Base-by-base conservation (phyloP, 257 asterid species). In the Euphrasia confusa region DNA sequence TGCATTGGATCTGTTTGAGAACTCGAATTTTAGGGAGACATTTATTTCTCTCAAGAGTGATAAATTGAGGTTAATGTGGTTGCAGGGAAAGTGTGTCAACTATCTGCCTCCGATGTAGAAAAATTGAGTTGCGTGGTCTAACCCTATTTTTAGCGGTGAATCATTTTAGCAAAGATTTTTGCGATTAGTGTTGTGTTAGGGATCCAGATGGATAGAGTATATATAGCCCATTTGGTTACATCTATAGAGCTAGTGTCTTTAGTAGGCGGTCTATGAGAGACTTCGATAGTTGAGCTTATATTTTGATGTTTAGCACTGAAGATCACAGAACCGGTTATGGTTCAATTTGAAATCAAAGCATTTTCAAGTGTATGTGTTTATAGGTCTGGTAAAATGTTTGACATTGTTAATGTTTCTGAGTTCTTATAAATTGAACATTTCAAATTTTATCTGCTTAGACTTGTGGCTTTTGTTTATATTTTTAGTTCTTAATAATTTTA, bases 1-100 rank as follows among this genome's bases (percentile, higher is more conserved):
- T 33, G 92, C 94, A 18, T 58, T 88, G 81, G 95, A 91, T 72
- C 78, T 91, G 54, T 88, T 91, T 9, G 90, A 83, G 78, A 83
- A 82, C 67, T 87, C 87, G 40, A 72, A 54, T 68, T 69, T 75
- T 30, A 75, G 98, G 74, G 95, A 88, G 85, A 81, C 54, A 63
- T 91, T 91, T 61, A 74, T 88, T 10, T 88, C 87, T 49, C 82
- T 88, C 54, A 74, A 70, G 64, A 74, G 71, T 78, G 77, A 72
- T 50, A 56, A 67, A 49, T 17, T 81, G 10, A 74, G 95, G 54
- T 28, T 84, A 67, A 70, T 85, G 7, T 88, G 96, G 98, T 64
- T 88, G 85, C 88, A 78, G 75, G 90, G 88, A 40, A 91, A 78
- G 74, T 79, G 84, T 61, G 73, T 75, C 32, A 71, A 63, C 52